phyloP scores from a whole-genome alignment of 257 asterid species.

The Nicotiana sylvestris region DNA sequence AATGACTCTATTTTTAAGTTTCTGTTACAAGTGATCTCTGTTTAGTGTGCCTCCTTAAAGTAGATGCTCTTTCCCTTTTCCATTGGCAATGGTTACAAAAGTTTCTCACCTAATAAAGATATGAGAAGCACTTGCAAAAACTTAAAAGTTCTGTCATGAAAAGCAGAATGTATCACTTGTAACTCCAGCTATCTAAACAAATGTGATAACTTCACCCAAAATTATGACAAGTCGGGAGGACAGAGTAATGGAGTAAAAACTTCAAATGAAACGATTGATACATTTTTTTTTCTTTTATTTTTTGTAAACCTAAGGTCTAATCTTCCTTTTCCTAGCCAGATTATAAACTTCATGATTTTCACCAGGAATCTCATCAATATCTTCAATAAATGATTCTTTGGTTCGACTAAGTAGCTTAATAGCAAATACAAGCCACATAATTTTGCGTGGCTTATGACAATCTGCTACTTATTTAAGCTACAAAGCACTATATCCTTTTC shows the following conservation, averaged over 20 bases:
- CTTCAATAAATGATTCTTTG: neutral
- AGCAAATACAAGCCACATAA: neutral
- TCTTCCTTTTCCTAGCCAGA: neutral
- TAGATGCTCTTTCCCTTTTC: neutral
- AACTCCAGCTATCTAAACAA: neutral
- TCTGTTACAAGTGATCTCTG: neutral
- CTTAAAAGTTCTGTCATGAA: neutral
- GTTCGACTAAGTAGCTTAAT: neutral
- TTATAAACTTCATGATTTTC: neutral
- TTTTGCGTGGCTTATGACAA: neutral
- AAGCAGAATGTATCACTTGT: neutral
- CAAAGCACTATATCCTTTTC: neutral
- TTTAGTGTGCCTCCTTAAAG: neutral
- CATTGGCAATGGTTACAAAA: neutral
- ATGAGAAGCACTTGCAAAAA: neutral
- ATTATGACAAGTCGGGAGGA: neutral
- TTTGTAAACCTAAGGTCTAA: neutral
- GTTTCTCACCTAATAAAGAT: neutral
- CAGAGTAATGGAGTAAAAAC: neutral
- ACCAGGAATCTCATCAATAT: neutral
- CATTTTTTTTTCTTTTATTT: neutral
- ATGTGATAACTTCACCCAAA: neutral
- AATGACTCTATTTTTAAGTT: too few relatives aligned
- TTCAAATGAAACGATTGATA: neutral
- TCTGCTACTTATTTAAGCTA: neutral